Percentiles rank a stretch among this genome's conserved stretches.
phyloP scores from a whole-genome alignment of 1,139 yeast genomes.

The Pichiaceae sp. region DNA sequence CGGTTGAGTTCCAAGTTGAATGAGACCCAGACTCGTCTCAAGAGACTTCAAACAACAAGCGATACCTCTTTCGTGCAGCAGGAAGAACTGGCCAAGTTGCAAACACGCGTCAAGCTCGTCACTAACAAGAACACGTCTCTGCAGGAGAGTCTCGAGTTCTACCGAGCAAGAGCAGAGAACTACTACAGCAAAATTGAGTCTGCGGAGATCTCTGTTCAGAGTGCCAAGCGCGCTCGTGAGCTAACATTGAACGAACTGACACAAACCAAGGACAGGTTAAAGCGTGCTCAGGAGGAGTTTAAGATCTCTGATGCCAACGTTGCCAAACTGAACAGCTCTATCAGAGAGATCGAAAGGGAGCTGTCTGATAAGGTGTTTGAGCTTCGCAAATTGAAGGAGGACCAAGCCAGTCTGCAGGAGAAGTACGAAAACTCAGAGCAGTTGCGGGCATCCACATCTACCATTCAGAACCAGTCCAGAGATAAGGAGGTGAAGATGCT shows the following conservation, averaged over 20 bases:
- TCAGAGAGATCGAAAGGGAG: constrained; percentile 47
- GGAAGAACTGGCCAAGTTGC: constrained; percentile 31
- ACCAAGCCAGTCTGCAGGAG: constrained; percentile 28
- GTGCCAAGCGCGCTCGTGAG: constrained; percentile 55
- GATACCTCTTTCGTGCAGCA: constrained; percentile 22
- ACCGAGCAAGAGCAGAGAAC: constrained; percentile 67
- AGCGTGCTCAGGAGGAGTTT: constrained; percentile 50
- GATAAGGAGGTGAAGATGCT: constrained; percentile 52
- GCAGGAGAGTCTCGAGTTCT: constrained; percentile 46
- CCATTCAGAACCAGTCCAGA: constrained; percentile 20
- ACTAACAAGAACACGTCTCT: constrained; percentile 45
- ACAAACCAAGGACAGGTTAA: constrained; percentile 46
- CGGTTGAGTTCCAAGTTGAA: constrained; percentile 24
- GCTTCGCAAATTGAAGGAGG: constrained; percentile 41
- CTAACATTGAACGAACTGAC: constrained; percentile 45
- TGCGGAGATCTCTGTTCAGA: constrained; percentile 67
- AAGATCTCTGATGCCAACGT: constrained; percentile 50
- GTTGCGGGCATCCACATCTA: constrained; percentile 22
- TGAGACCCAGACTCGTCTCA: constrained; percentile 23
- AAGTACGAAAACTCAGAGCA: constrained; percentile 23
- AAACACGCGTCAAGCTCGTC: constrained; percentile 46
- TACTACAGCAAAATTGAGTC: constrained; percentile 66
- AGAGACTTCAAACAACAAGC: constrained; percentile 19
- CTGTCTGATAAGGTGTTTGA: constrained; percentile 54
- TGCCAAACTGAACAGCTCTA: constrained; percentile 47